A percentile compares a stretch with the other conserved stretches of the same genome.
Conservation (phyloP, 2,329 filamentous ascomycete species). For the Paraphaeosphaeria minitans region DNA sequence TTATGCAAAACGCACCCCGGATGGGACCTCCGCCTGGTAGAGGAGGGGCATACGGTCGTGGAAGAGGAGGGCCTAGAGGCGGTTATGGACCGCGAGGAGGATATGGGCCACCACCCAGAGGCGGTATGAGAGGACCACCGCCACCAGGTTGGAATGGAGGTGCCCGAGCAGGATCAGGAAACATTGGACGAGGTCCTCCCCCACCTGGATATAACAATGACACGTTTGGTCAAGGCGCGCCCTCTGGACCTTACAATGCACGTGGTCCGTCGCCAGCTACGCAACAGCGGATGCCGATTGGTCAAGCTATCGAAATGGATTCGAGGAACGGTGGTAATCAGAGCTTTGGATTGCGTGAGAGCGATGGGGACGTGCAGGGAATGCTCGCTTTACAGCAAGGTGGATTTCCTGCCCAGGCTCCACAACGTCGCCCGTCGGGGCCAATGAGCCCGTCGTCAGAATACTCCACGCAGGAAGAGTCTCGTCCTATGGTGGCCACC, state of each 20-base stretch:
- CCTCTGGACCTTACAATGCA: slow-evolving; percentile 49
- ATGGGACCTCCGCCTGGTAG: slow-evolving; percentile 48
- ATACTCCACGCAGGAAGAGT: slow-evolving; percentile 77
- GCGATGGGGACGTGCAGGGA: slow-evolving; percentile 72
- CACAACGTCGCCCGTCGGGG: slow-evolving; percentile 33
- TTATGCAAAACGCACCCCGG: slow-evolving; percentile 47
- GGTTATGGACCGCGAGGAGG: slow-evolving; percentile 45
- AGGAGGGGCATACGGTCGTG: slow-evolving; percentile 44
- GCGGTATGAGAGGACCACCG: slow-evolving; percentile 48
- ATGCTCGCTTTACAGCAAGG: slow-evolving; percentile 73
- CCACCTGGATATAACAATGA: slow-evolving; percentile 51
- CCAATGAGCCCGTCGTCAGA: slow-evolving; percentile 65
- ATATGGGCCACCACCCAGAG: slow-evolving; percentile 41
- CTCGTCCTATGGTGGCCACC: slow-evolving; percentile 37
- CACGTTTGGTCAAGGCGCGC: slow-evolving; percentile 46
- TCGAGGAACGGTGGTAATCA: slow-evolving; percentile 51
- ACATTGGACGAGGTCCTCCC: slow-evolving; percentile 44
- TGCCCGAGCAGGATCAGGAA: slow-evolving; percentile 40
- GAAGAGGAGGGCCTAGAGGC: slow-evolving; percentile 46
- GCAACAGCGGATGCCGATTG: slow-evolving; percentile 52
- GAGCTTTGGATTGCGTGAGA: slow-evolving; percentile 59
- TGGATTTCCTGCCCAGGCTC: slow-evolving; percentile 35
- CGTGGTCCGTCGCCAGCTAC: slow-evolving; percentile 65
- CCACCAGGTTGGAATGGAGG: slow-evolving; percentile 50
- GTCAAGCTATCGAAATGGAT: slow-evolving; percentile 81